Evolutionary conservation across 2,329 filamentous ascomycete species (phyloP).

Genomic region (Penicillium oxalicum): DNA sequence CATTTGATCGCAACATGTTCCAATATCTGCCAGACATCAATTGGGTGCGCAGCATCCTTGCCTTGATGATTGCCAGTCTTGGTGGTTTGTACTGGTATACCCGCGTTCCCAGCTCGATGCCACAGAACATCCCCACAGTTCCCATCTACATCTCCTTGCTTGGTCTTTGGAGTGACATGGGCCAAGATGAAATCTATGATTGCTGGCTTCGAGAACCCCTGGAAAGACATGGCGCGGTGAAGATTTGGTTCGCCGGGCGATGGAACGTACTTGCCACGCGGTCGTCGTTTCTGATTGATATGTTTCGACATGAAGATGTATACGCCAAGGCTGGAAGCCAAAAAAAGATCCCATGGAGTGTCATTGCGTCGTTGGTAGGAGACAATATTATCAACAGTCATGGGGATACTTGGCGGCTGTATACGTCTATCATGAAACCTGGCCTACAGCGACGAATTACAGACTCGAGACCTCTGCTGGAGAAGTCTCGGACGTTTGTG

Average conservation of each 20-base stretch:
- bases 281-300: slow-evolving; percentile 40
- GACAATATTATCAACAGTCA: slow-evolving; percentile 40
- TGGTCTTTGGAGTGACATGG: slow-evolving; percentile 23
- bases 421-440: slow-evolving; percentile 33
- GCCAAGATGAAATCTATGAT: slow-evolving; percentile 22
- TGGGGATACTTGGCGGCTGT: slow-evolving; percentile 34
- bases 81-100: slow-evolving; percentile 20
- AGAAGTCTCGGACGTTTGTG: slow-evolving; percentile 21
- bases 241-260: slow-evolving; percentile 45
- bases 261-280: slow-evolving; percentile 47
- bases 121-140: slow-evolving; percentile 17
- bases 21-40: slow-evolving; percentile 3
- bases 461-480: slow-evolving; percentile 18
- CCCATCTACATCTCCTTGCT: slow-evolving; percentile 24
- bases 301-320: slow-evolving; percentile 28
- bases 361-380: slow-evolving; percentile 35
- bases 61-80: slow-evolving; percentile 5
- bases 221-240: slow-evolving; percentile 39
- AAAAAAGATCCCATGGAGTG: slow-evolving; percentile 37
- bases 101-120: slow-evolving; percentile 16
- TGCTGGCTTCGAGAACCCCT: slow-evolving; percentile 20
- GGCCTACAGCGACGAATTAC: slow-evolving; percentile 29
- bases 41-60: slow-evolving; percentile 1
- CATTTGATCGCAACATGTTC: slow-evolving; percentile 3
- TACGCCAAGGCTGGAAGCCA: slow-evolving; percentile 39